These are phyloP conservation scores for Volvariella volvacea DNA, from an alignment of 1,284 basidiomycete genomes.

Conservation along the genomic window DNA sequence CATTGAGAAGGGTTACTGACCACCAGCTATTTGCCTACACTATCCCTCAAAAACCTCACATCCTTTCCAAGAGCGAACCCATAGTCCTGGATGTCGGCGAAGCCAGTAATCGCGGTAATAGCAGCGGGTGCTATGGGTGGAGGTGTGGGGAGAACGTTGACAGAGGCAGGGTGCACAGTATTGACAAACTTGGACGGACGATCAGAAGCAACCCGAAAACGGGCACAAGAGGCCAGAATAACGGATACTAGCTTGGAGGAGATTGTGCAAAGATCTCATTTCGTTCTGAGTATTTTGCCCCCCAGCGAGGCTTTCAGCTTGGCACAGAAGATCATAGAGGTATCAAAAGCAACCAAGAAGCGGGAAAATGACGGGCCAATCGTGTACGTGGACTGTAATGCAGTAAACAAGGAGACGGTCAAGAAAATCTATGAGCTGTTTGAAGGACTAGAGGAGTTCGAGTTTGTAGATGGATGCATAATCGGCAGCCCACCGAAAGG, in stretches of 20 bases:
- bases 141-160: conserved; percentile 21
- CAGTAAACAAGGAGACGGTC: conserved; percentile 45
- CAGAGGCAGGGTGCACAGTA: conserved; percentile 36
- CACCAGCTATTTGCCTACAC: no score
- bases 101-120: conserved; percentile 32
- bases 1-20: no score
- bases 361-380: conserved; percentile 13
- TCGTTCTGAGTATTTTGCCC: conserved; percentile 52
- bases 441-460: conserved; percentile 21
- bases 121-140: conserved; percentile 34
- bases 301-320: conserved; percentile 46
- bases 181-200: conserved; percentile 46
- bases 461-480: conserved; percentile 53
- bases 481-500: conserved; percentile 48
- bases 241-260: conserved; percentile 37
- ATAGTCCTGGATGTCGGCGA: conserved; percentile 4
- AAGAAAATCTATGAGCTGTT: conserved; percentile 43
- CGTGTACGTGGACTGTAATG: conserved; percentile 55
- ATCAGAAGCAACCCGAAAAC: conserved; percentile 36
- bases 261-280: conserved; percentile 34
- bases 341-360: conserved; percentile 17
- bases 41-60: no score
- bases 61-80: no score
- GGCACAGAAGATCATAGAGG: conserved; percentile 30
- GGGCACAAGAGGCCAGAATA: conserved; percentile 50